Conservation (phyloP, 495 filamentous ascomycete species). For the Thermothielavioides terrestris region DNA sequence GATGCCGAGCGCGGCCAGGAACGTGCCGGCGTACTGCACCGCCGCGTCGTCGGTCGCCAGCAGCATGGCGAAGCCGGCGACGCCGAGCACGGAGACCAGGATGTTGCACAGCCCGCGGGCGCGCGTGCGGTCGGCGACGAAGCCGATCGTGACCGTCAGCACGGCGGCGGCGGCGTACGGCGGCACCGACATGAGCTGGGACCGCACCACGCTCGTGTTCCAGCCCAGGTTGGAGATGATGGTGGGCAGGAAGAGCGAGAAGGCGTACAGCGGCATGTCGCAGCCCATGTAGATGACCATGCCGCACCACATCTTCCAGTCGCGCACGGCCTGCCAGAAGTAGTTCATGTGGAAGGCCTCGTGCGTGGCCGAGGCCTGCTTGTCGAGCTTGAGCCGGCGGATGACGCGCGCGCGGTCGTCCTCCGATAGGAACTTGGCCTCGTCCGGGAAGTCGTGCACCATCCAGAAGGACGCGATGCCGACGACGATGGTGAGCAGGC, state of each 20-base stretch:
- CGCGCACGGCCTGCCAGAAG: conserved; percentile 64
- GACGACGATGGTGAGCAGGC: conserved; percentile 64
- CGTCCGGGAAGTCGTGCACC: conserved; percentile 83
- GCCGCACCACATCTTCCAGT: conserved; percentile 81
- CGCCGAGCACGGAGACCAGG: conserved; percentile 55
- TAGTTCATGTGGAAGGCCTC: conserved; percentile 72
- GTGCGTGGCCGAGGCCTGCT: conserved; percentile 69
- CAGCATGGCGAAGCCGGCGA: conserved; percentile 73
- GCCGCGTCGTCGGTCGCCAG: conserved; percentile 50
- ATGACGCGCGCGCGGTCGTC: conserved; percentile 67
- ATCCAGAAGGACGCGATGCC: conserved; percentile 72
- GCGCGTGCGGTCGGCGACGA: conserved; percentile 66
- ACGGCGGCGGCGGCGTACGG: conserved; percentile 79
- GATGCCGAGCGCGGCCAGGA: conserved; percentile 81
- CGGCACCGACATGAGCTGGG: conserved; percentile 79
- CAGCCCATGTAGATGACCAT: conserved; percentile 74
- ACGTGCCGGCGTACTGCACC: conserved; percentile 74
- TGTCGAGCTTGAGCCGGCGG: conserved; percentile 61
- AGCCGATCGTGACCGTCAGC: conserved; percentile 68
- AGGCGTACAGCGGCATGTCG: conserved; percentile 73
- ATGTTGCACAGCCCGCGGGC: conserved; percentile 82
- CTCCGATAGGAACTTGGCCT: conserved; percentile 66
- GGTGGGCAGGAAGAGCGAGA: conserved; percentile 80
- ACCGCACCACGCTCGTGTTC: conserved; percentile 44
- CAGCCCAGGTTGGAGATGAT: conserved; percentile 76